Evolutionary conservation across 176 grass and related monocot species (phyloP), one percentile per base, ranked within the genome.

Genomic region (Oryza rufipogon): DNA sequence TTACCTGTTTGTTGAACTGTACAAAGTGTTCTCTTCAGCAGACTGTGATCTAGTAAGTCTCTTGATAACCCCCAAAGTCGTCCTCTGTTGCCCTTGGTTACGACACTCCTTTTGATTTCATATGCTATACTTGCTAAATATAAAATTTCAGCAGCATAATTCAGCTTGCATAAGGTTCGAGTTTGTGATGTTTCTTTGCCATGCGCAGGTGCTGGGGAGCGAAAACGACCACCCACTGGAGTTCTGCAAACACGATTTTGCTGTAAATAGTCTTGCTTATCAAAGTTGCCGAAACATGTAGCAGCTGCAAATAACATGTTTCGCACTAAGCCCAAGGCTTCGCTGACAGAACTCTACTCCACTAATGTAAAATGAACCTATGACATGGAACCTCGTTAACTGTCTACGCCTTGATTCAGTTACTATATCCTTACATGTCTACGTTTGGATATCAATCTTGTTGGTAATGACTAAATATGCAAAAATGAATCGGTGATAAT

Each of bases 1-100:
- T 98, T 2, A 73, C 91, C 44, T 98, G 92, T 73, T 88, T 83
- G 84, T 60, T 98, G 81, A 93, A 93, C 90, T 95, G 95, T 73
- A 88, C 80, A 14, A 92, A 81, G 42, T 76, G 89, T 70, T 85
- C 95, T 51, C 19, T 81, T 66, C 88, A 86, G 63, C 86, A 86
- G 51, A 76, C 77, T 42, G 79, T 63, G 38, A 20, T 79, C 52
- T 78, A 89, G 84, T 82, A 80, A 76, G 66, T 79, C 22, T 71
- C 34, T 79, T 79, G 39, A 68, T 32, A 5, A 41, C 69, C 32
- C 32, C 70, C 7, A 68, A 42, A 16, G 68, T 56, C 67, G 8
- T 63, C 8, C 30, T 71, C 34, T 47, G 22, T 22, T 34, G 47
- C 66, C 89, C 52, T 71, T 75, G 51, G 28, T 52, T 80, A 38